Conservation (phyloP, 345 rosid genomes). For the Adansonia digitata region DNA sequence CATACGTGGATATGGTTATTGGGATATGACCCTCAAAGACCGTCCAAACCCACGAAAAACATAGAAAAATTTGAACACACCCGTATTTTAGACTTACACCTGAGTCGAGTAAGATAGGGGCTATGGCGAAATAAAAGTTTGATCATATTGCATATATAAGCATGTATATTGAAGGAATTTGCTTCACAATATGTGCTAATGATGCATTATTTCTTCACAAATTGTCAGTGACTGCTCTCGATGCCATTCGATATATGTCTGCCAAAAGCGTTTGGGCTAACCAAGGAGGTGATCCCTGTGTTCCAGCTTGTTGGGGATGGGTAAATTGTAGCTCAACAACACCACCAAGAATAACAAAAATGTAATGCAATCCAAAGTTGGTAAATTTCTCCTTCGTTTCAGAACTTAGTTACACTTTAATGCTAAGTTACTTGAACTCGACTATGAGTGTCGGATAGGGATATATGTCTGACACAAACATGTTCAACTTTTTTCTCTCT, state of each 20-base stretch:
- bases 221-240: conserved; percentile 56
- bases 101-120: too few species aligned
- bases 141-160: background rate
- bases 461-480: too few species aligned
- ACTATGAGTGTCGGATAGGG: too few species aligned
- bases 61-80: too few species aligned
- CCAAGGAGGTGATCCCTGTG: conserved; percentile 91
- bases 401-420: background rate
- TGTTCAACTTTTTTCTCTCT: too few species aligned
- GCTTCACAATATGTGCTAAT: conserved; percentile 5
- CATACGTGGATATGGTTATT: too few species aligned
- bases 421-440: too few species aligned
- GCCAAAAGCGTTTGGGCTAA: conserved; percentile 49
- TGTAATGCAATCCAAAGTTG: conserved; percentile 43
- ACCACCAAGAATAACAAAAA: conserved; percentile 83
- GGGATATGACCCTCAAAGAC: too few species aligned
- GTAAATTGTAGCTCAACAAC: conserved; percentile 58
- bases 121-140: too few species aligned
- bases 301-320: conserved; percentile 82
- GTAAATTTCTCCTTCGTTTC: conserved; percentile 9
- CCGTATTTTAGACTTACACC: too few species aligned
- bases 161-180: conserved; percentile 9
- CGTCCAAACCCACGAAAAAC: too few species aligned
- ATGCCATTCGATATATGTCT: conserved; percentile 46
- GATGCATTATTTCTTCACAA: background rate